These are phyloP conservation scores for Magnusiomyces tetraspermus DNA, from an alignment of 1,139 yeast species.

Conservation along the genomic window DNA sequence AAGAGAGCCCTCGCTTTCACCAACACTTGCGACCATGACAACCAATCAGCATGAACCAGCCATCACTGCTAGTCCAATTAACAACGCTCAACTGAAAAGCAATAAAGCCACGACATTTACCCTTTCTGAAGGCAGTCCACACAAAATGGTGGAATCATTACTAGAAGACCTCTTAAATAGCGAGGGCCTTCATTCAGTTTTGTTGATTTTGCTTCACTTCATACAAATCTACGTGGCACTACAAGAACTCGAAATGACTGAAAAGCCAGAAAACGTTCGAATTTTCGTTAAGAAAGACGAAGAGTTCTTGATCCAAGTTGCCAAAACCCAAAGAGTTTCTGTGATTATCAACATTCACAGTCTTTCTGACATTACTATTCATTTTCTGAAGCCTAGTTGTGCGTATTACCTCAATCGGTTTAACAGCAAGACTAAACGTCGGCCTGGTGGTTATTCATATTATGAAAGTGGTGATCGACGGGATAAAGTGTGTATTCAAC, in stretches of 20 bases:
- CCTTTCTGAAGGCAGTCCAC: conserved; percentile 22
- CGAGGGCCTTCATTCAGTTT: conserved; percentile 25
- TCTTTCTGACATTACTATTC: conserved; percentile 7
- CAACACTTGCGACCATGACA: no score
- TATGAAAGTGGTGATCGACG: no score
- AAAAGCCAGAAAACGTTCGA: conserved; percentile 12
- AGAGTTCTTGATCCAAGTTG: no score
- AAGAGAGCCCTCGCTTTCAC: no score
- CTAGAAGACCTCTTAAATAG: conserved; percentile 21
- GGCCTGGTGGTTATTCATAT: no score
- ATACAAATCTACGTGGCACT: conserved; percentile 24
- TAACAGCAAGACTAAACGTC: no score
- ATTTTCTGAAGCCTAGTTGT: conserved; percentile 7
- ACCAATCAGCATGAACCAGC: no score
- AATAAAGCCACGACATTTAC: conserved; percentile 11
- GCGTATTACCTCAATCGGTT: no score
- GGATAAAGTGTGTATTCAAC: no score
- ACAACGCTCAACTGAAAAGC: no score
- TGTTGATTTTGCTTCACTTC: conserved; percentile 24
- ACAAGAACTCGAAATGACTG: conserved; percentile 10
- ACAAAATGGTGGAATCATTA: conserved; percentile 19
- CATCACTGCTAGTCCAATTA: no score
- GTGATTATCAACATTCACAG: conserved; percentile 10
- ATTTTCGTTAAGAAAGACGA: neutral
- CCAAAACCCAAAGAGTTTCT: no score